Percentiles rank a stretch among this genome's conserved stretches.
Conservation (phyloP, 768 basidiomycete genomes). For the Boletus vermiculosoides region DNA sequence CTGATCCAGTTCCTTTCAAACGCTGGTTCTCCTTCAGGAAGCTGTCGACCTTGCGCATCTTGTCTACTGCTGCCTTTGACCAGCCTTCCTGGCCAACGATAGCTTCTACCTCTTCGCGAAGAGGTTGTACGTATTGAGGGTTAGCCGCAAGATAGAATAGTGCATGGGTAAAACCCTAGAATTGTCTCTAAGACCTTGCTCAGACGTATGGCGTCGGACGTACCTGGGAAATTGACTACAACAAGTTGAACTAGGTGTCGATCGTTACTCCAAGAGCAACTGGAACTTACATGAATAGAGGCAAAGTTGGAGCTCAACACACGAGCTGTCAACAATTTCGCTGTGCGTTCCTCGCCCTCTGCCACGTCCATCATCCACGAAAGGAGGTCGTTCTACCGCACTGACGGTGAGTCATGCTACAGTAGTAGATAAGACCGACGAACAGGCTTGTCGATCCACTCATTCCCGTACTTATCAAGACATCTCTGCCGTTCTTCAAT, state of each 20-base stretch:
- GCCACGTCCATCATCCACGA: conserved; percentile 33
- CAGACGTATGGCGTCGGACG: neutral
- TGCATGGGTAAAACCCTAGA: conserved; percentile 29
- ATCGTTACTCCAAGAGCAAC: neutral
- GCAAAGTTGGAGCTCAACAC: conserved; percentile 18
- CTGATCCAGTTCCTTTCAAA: neutral
- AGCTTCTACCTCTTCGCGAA: conserved; percentile 40
- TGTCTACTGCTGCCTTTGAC: conserved; percentile 25
- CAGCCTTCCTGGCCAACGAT: conserved; percentile 31
- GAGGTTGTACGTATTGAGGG: conserved; percentile 33
- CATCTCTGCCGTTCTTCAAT: conserved; percentile 29
- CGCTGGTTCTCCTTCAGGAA: conserved; percentile 31
- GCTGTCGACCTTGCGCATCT: conserved; percentile 40
- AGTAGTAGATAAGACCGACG: neutral
- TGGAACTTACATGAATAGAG: conserved; percentile 21
- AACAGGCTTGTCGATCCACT: conserved; percentile 36
- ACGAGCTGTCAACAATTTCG: conserved; percentile 23
- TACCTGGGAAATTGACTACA: conserved; percentile 21
- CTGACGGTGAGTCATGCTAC: neutral
- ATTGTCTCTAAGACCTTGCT: neutral
- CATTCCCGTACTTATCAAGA: conserved; percentile 22
- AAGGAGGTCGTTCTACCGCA: conserved; percentile 31
- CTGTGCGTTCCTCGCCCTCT: conserved; percentile 15
- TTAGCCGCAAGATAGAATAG: conserved; percentile 37
- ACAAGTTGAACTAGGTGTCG: neutral